A percentile compares a stretch with the other conserved stretches of the same genome.
Conservation (phyloP, 192 early-diverging fungal species). For the Rhizophagus sp. region DNA sequence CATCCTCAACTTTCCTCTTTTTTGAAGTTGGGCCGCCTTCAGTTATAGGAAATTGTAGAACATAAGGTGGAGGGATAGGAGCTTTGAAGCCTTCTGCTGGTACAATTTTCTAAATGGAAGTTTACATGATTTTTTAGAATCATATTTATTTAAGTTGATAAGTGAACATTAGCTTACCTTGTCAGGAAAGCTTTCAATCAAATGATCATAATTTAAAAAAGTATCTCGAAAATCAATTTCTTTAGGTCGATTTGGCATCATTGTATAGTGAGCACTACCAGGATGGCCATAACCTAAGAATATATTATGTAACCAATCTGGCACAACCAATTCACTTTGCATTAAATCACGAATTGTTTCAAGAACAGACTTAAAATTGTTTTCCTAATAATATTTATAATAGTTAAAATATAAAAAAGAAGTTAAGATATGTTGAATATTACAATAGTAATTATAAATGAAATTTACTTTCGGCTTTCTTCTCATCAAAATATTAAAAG, state of each 20-base stretch:
- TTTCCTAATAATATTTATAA: slow-evolving; percentile 58
- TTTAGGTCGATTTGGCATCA: slow-evolving; percentile 52
- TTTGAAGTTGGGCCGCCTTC: slow-evolving; percentile 28
- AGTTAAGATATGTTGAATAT: not conserved
- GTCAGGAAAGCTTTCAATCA: slow-evolving; percentile 66
- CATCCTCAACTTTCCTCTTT: slow-evolving; percentile 48
- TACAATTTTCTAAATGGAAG: slow-evolving; percentile 36
- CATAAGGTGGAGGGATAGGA: slow-evolving; percentile 66
- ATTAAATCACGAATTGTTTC: slow-evolving; percentile 90
- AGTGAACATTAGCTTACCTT: slow-evolving; percentile 37
- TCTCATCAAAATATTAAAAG: slow-evolving; percentile 90
- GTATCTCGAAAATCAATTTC: slow-evolving; percentile 87
- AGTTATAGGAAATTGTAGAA: slow-evolving; percentile 67
- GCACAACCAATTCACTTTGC: slow-evolving; percentile 80
- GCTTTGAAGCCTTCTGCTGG: slow-evolving; percentile 35
- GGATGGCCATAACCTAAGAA: slow-evolving; percentile 98
- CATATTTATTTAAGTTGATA: slow-evolving; percentile 22
- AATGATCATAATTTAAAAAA: slow-evolving; percentile 81
- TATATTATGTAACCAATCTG: slow-evolving; percentile 88
- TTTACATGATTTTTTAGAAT: not conserved
- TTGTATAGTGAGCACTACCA: slow-evolving; percentile 67
- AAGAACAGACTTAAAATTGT: slow-evolving; percentile 91
- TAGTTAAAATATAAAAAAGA: too few relatives aligned
- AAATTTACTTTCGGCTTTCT: slow-evolving; percentile 56
- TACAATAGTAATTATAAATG: not conserved